A percentile compares a stretch with the other conserved stretches of the same genome.
phyloP scores from a whole-genome alignment of 139 green algal species.

The Volvox reticuliferus region DNA sequence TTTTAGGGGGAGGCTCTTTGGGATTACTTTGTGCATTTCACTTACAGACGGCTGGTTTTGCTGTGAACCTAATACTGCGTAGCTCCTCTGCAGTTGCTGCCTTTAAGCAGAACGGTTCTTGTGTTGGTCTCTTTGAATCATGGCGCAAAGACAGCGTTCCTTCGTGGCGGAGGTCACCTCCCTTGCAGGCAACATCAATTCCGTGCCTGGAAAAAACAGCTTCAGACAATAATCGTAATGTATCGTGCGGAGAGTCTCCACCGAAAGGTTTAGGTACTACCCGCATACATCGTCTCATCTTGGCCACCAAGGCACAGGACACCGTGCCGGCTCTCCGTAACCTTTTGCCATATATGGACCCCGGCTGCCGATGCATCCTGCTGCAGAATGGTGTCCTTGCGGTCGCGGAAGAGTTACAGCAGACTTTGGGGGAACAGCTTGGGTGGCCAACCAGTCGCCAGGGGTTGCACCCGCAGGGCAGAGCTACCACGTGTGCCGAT shows the following conservation, averaged over 20 bases:
- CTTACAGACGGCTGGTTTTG: constrained; percentile 27
- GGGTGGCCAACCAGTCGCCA: neutral
- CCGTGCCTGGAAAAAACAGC: neutral
- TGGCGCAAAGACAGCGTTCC: neutral
- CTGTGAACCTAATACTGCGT: constrained; percentile 29
- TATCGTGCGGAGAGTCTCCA: neutral
- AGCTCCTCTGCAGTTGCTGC: neutral
- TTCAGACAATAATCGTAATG: neutral
- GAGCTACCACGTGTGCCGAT: neutral
- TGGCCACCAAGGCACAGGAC: constrained; percentile 17
- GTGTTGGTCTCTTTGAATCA: constrained; percentile 10
- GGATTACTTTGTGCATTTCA: constrained; percentile 52
- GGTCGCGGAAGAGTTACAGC: constrained; percentile 42
- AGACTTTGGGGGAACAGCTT: neutral
- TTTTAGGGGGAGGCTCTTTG: constrained; percentile 57
- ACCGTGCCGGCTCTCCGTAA: constrained; percentile 8
- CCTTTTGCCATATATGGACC: constrained; percentile 15
- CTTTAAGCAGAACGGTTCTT: neutral
- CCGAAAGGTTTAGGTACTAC: neutral
- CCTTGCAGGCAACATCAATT: neutral
- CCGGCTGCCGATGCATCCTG: constrained; percentile 26
- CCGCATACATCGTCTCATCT: neutral
- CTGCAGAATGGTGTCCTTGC: constrained; percentile 59
- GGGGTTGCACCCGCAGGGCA: neutral
- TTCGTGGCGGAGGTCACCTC: neutral